A percentile compares a stretch with the other conserved stretches of the same genome.
Evolutionary conservation across 306 rosid species (phyloP).

Genomic region (Corylus heterophylla): DNA sequence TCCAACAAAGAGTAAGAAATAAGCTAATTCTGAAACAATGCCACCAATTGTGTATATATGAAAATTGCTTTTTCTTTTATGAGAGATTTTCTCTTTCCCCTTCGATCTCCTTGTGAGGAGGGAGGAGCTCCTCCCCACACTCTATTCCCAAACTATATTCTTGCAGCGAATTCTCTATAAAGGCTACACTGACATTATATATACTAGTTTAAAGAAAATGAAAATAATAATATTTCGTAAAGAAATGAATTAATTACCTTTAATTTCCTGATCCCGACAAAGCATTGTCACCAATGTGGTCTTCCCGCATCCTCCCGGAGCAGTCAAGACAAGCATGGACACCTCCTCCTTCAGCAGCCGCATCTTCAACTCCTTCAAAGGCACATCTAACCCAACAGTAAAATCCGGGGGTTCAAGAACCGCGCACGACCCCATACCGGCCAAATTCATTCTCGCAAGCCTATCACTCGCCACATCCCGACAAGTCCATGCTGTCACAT

Average conservation of each 20-base stretch:
- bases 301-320: slow-evolving; percentile 55
- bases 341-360: slow-evolving; percentile 30
- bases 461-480: neutral
- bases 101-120: neutral
- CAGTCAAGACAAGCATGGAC: slow-evolving; percentile 35
- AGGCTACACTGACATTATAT: neutral
- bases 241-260: slow-evolving; percentile 27
- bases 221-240: too few species aligned
- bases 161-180: too few species aligned
- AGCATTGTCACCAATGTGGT: slow-evolving; percentile 50
- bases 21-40: neutral
- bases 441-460: slow-evolving; percentile 5
- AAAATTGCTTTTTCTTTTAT: neutral
- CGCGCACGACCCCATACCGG: neutral
- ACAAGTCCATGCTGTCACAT: neutral
- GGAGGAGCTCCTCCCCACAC: too few species aligned
- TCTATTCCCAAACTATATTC: too few species aligned
- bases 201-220: too few species aligned
- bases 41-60: neutral
- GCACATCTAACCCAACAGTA: slow-evolving; percentile 39
- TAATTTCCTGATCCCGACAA: slow-evolving; percentile 39
- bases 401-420: slow-evolving; percentile 27
- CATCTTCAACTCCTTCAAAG: slow-evolving; percentile 34
- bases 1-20: neutral
- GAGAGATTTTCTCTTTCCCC: neutral